Evolutionary conservation across 495 filamentous ascomycete species (phyloP).

Genomic region (Apiosordaria backusii): DNA sequence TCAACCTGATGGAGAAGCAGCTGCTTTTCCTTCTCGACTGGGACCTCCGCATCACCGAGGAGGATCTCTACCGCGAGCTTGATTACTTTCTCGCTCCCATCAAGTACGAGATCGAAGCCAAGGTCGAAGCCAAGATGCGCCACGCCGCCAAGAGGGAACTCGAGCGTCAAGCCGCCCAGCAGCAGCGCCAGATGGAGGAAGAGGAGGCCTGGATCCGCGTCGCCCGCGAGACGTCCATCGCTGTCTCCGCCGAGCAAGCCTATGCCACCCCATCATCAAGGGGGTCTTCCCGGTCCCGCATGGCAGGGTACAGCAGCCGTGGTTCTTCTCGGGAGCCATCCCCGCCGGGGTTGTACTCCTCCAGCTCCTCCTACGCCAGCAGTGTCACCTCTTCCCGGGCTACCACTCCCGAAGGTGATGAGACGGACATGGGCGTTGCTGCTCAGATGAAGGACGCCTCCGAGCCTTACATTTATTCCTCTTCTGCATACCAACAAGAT

Average conservation of each 20-base stretch:
- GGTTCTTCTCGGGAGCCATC: conserved; percentile 32
- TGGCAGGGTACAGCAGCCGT: conserved; percentile 28
- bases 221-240: neutral
- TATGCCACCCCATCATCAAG: conserved; percentile 36
- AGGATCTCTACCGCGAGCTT: conserved; percentile 82
- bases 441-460: conserved; percentile 18
- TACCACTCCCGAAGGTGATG: conserved; percentile 39
- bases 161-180: conserved; percentile 28
- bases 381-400: conserved; percentile 44
- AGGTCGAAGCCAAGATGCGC: conserved; percentile 42
- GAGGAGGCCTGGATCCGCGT: conserved; percentile 27
- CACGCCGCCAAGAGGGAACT: conserved; percentile 39
- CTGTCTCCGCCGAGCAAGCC: neutral
- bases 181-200: conserved; percentile 23
- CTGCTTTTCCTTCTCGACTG: conserved; percentile 89
- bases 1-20: conserved; percentile 98
- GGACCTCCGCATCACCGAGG: conserved; percentile 78
- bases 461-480: conserved; percentile 33
- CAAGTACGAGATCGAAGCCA: conserved; percentile 46
- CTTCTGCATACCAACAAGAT: neutral
- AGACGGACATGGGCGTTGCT: conserved; percentile 27
- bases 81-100: conserved; percentile 87
- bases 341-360: conserved; percentile 41
- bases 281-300: conserved; percentile 37
- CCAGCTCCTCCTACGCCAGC: conserved; percentile 39